phyloP scores from a whole-genome alignment of 495 filamentous ascomycete genomes.

The Aspergillus leporis region DNA sequence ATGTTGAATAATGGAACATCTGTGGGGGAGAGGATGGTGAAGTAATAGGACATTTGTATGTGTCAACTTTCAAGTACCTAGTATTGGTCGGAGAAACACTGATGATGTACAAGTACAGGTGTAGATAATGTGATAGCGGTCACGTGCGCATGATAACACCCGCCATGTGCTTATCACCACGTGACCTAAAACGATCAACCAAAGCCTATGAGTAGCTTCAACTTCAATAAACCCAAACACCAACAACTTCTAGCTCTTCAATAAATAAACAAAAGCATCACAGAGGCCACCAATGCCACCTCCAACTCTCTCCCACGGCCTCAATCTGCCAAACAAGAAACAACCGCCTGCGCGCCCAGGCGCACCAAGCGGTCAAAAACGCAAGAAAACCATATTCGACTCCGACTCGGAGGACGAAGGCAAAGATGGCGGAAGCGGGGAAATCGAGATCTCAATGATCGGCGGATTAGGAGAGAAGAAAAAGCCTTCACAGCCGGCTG shows the following conservation, averaged over 20 bases:
- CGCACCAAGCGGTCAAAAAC: conserved; percentile 46
- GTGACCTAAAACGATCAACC: not conserved
- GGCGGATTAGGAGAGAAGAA: conserved; percentile 37
- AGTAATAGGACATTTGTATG: conserved; percentile 87
- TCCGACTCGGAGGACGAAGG: conserved; percentile 46
- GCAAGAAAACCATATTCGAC: conserved; percentile 54
- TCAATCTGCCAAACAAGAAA: conserved; percentile 57
- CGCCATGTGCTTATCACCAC: not conserved
- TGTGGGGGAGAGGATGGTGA: conserved; percentile 88
- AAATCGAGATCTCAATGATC: conserved; percentile 42
- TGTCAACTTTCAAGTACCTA: not conserved
- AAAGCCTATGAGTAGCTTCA: not conserved
- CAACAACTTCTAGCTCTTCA: not conserved
- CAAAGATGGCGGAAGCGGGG: conserved; percentile 16
- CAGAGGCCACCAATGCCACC: conserved; percentile 34
- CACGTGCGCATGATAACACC: conserved; percentile 19
- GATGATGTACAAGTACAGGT: not conserved
- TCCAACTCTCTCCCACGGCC: conserved; percentile 53
- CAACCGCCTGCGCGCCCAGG: conserved; percentile 1
- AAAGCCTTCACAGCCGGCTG: conserved; percentile 19
- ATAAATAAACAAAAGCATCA: not conserved
- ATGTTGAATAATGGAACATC: conserved; percentile 95
- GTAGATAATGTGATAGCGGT: not conserved
- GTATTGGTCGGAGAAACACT: not conserved
- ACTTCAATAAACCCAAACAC: not conserved